phyloP scores from a whole-genome alignment of 2,329 filamentous ascomycete species.

The Geosmithia putterillii region DNA sequence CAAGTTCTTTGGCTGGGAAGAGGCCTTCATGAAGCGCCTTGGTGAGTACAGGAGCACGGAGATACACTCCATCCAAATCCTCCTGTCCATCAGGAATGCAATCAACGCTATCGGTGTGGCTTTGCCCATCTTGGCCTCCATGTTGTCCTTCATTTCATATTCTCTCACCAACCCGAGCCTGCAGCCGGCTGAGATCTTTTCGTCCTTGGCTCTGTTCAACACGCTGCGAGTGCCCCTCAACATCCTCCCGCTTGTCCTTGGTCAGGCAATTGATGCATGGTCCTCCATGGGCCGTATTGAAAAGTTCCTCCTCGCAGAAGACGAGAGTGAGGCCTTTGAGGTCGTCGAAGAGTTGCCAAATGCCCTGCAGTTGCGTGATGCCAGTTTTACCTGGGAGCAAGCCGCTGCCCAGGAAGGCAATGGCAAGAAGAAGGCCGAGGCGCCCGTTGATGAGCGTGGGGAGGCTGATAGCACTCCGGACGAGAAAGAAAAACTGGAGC shows the following conservation, averaged over 20 bases:
- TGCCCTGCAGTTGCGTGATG: constrained; percentile 59
- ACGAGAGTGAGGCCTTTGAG: constrained; percentile 60
- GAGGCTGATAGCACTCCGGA: constrained; percentile 42
- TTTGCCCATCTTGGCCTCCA: constrained; percentile 85
- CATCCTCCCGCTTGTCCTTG: constrained; percentile 74
- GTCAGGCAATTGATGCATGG: constrained; percentile 82
- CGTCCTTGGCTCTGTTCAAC: constrained; percentile 89
- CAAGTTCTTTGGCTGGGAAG: constrained; percentile 95
- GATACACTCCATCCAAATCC: constrained; percentile 70
- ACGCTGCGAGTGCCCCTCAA: constrained; percentile 82
- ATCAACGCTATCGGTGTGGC: constrained; percentile 78
- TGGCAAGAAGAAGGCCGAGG: constrained; percentile 23
- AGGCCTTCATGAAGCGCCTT: constrained; percentile 67
- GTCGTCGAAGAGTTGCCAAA: constrained; percentile 44
- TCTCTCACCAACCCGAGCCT: constrained; percentile 55
- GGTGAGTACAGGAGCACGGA: constrained; percentile 63
- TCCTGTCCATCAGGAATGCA: constrained; percentile 72
- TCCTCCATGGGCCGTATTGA: constrained; percentile 76
- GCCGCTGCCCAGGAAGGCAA: constrained; percentile 34
- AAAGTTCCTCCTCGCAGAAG: constrained; percentile 78
- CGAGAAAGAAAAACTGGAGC: constrained; percentile 42
- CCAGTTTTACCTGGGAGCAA: constrained; percentile 80
- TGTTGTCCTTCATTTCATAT: constrained; percentile 85
- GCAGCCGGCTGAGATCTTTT: constrained; percentile 72
- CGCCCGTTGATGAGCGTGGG: too few species aligned